These are phyloP conservation scores for Quambalaria eucalypti DNA, from an alignment of 1,284 basidiomycete genomes.

Conservation along the genomic window DNA sequence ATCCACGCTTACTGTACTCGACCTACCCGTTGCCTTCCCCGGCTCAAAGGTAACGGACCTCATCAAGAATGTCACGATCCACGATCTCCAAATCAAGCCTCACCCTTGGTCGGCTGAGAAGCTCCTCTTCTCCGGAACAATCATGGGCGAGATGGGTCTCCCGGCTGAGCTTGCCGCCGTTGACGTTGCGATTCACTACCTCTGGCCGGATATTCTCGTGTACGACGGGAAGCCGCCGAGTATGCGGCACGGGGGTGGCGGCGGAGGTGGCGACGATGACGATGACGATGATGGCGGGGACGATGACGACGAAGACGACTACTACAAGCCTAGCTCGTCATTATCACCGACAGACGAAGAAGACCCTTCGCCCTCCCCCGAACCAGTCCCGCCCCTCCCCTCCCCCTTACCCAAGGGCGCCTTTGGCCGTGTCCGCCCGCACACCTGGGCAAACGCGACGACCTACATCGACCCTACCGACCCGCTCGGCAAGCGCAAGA, in stretches of 20 bases:
- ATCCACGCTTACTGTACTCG: slow-evolving; percentile 23
- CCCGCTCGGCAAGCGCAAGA: slow-evolving; percentile 21
- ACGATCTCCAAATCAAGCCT: slow-evolving; percentile 35
- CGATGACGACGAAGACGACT: slow-evolving; percentile 1
- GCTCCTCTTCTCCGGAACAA: slow-evolving; percentile 33
- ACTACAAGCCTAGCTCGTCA: background rate
- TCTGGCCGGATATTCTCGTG: slow-evolving; percentile 41
- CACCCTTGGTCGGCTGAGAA: slow-evolving; percentile 37
- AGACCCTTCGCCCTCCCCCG: slow-evolving; percentile 21
- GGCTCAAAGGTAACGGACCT: slow-evolving; percentile 37
- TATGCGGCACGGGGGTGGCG: slow-evolving; percentile 14
- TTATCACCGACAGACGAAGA: slow-evolving; percentile 4
- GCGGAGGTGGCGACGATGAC: slow-evolving; percentile 7
- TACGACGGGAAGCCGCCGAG: slow-evolving; percentile 36
- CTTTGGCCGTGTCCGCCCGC: slow-evolving; percentile 32
- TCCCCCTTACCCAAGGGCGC: slow-evolving; percentile 31
- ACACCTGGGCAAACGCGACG: slow-evolving; percentile 29
- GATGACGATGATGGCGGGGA: slow-evolving; percentile 7
- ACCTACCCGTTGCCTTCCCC: slow-evolving; percentile 37
- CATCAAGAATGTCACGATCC: slow-evolving; percentile 40
- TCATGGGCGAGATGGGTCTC: slow-evolving; percentile 34
- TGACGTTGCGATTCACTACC: slow-evolving; percentile 34
- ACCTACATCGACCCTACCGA: slow-evolving; percentile 27
- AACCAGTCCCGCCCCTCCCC: slow-evolving; percentile 32
- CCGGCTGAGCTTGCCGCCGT: slow-evolving; percentile 34